Evolutionary conservation across 75 land plant species (phyloP).

Genomic region (Isoetes taiwanensis): DNA sequence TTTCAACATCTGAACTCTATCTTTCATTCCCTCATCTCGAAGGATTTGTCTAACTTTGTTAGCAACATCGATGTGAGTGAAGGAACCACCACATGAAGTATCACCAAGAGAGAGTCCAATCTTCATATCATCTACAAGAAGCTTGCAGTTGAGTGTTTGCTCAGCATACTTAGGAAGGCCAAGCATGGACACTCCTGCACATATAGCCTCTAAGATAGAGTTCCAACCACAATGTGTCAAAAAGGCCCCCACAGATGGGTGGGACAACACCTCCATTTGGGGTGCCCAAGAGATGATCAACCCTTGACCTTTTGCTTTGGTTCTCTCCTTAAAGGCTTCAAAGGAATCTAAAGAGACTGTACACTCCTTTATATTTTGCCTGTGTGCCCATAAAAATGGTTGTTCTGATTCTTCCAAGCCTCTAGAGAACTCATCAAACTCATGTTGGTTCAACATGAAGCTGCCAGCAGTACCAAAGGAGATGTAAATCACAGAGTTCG

Average conservation of each 20-base stretch:
- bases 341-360: too few species aligned
- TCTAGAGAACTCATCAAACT: conserved; percentile 4
- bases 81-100: too few species aligned
- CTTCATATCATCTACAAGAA: too few species aligned
- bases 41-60: too few species aligned
- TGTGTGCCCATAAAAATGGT: not conserved
- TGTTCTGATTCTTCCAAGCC: not conserved
- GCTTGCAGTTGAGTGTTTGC: too few species aligned
- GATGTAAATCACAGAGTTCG: not conserved
- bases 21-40: too few species aligned
- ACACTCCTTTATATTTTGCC: too few species aligned
- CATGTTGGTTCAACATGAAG: not conserved
- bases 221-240: conserved; percentile 83
- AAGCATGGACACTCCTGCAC: conserved; percentile 16
- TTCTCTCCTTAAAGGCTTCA: conserved; percentile 19
- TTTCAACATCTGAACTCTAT: too few species aligned
- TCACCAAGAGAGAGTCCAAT: too few species aligned
- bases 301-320: conserved; percentile 27
- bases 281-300: conserved; percentile 57
- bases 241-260: conserved; percentile 41
- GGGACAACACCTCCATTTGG: conserved; percentile 40
- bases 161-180: too few species aligned
- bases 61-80: too few species aligned
- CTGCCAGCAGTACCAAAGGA: not conserved
- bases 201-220: conserved; percentile 22